Base-by-base conservation (phyloP, 352 stramenopile species). In the Phytophthora europaea region DNA sequence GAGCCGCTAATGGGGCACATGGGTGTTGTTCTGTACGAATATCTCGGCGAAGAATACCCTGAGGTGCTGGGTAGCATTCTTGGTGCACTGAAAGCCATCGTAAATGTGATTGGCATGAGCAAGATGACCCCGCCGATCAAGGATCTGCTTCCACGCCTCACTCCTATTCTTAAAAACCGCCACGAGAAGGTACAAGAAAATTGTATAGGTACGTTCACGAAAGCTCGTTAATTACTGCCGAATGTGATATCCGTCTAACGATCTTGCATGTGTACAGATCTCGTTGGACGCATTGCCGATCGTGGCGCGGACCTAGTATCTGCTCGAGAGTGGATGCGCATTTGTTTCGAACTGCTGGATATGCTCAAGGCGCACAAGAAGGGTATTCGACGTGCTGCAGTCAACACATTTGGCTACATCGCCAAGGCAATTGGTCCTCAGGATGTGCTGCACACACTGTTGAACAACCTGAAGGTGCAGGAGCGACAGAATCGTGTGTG, bases 351-450 rank as follows among this genome's bases (percentile, higher is more conserved):
- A 79, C 84, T 99, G 36, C 85, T 99, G 36, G 98, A 99, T 66
- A 98, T 99, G 91, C 87, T 99, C 1, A 99, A 99, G 78, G 98
- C 98, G 0, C 97, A 99, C 84, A 99, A 99, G 82, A 99, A 99
- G 83, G 95, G 95, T 12, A 99, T 99, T 73, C 94, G 97, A 8
- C 92, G 98, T 67, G 98, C 98, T 28, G 94, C 97, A 16, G 98
- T 99, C 6, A 99, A 99, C 85, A 99, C 98, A 23, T 99, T 99
- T 78, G 98, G 98, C 9, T 99, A 99, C 82, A 99, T 99, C 82
- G 98, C 98, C 36, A 97, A 98, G 85, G 98, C 98, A 0, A 99
- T 99, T 69, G 98, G 98, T 61, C 98, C 98, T 18, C 98, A 99
- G 82, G 98, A 99, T 79, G 98, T 99, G 51, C 79, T 99, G 36